Base-by-base conservation (phyloP, 495 filamentous ascomycete genomes). In the Penicilliopsis zonata region DNA sequence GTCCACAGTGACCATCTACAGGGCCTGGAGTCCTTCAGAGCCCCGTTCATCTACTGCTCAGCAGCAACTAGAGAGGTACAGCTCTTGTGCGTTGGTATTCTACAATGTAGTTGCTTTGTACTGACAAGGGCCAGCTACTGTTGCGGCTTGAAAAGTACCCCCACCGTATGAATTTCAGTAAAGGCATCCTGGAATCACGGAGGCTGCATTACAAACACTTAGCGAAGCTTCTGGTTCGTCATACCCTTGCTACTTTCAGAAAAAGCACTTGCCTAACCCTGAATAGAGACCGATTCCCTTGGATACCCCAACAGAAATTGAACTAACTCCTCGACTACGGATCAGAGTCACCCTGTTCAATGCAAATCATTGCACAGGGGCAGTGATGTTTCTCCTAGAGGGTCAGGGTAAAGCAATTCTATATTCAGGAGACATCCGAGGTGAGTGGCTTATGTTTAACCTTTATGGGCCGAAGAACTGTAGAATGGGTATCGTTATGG, bases 301-400 rank as follows among this genome's bases (percentile, higher is more conserved):
- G 18, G 77, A 90, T 29, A 90, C 83, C 0, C 85, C 87, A 1
- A 85, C 77, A 0, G 50, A 65, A 21, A 70, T 96, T 35, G 83
- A 94, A 40, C 61, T 94, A 6, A 66, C 67, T 2, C 82, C 74
- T 0, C 68, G 68, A 4, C 69, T 70, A 33, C 55, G 56, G 8
- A 77, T 94, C 28, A 72, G 75, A 31, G 82, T 93, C 20, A 94
- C 87, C 2, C 65, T 95, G 0, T 70, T 94, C 20, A 77, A 94
- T 61, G 87, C 88, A 5, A 95, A 96, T 46, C 88, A 95, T 45
- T 96, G 88, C 48, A 62, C 77, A 13, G 88, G 88, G 2, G 77
- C 86, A 13, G 86, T 94, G 17, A 94, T 94, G 85, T 94, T 95
- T 47, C 74, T 95, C 5, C 78, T 95, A 24, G 82, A 95, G 49